Conservation (phyloP, 192 early-diverging fungal genomes). For the Rhizoclosmatium globosum region DNA sequence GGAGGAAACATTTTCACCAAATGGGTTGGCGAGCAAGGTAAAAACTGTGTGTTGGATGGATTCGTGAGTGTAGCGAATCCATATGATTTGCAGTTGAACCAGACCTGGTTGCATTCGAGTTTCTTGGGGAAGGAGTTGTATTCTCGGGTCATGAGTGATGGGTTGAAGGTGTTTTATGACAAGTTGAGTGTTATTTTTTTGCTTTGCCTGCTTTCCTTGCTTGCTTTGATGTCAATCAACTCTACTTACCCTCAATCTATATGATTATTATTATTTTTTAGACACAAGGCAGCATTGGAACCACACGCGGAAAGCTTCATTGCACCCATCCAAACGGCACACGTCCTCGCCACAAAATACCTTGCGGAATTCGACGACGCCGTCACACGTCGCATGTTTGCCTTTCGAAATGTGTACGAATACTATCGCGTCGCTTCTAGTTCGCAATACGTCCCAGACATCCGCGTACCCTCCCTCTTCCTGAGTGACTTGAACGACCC, state of each 20-base stretch:
- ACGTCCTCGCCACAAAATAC: slow-evolving; percentile 58
- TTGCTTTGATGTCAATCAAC: slow-evolving; percentile 12
- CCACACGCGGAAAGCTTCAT: slow-evolving; percentile 14
- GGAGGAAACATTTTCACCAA: slow-evolving; percentile 94
- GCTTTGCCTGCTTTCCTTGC: neutral
- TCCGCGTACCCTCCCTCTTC: slow-evolving; percentile 83
- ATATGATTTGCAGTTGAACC: slow-evolving; percentile 73
- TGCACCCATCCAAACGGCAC: slow-evolving; percentile 51
- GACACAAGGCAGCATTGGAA: neutral
- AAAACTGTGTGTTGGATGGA: slow-evolving; percentile 74
- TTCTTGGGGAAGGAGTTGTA: slow-evolving; percentile 68
- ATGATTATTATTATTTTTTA: slow-evolving; percentile 27
- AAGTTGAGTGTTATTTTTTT: slow-evolving; percentile 30
- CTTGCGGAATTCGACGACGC: slow-evolving; percentile 88
- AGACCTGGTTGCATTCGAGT: slow-evolving; percentile 56
- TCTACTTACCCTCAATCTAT: slow-evolving; percentile 12
- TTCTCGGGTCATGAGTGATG: slow-evolving; percentile 62
- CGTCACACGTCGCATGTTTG: slow-evolving; percentile 78
- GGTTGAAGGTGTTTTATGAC: slow-evolving; percentile 60
- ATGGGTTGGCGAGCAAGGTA: slow-evolving; percentile 87
- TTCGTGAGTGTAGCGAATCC: slow-evolving; percentile 88
- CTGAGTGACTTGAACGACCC: slow-evolving; percentile 92
- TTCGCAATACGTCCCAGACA: slow-evolving; percentile 54
- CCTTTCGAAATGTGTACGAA: slow-evolving; percentile 83
- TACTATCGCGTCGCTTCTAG: slow-evolving; percentile 60